Evolutionary conservation across 192 early-diverging fungal species (phyloP).

Genomic region (Pilaira anomala): DNA sequence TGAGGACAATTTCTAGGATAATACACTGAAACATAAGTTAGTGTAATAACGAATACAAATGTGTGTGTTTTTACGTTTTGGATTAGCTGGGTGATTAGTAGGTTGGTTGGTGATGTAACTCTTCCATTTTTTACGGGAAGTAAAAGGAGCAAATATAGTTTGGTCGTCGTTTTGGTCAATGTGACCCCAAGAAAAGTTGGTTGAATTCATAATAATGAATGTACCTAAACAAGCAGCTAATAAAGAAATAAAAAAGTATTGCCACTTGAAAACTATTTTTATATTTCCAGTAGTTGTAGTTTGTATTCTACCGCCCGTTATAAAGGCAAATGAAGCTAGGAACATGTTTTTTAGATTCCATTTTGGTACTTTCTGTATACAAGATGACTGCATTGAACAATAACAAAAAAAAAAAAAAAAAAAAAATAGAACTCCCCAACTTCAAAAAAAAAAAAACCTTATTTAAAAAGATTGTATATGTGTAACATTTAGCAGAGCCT

Average conservation of each 20-base stretch:
- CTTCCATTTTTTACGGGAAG: constrained; percentile 10
- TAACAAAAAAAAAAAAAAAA: too few relatives aligned
- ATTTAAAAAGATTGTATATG: too few relatives aligned
- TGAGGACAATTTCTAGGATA: constrained; percentile 43
- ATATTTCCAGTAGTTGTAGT: background rate
- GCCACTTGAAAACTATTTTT: constrained; percentile 10
- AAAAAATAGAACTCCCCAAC: too few relatives aligned
- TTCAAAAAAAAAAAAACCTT: too few relatives aligned
- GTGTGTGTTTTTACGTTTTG: constrained; percentile 6
- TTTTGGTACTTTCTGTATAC: background rate
- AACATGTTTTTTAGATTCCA: background rate
- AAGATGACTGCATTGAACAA: too few relatives aligned
- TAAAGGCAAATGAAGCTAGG: background rate
- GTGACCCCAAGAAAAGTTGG: background rate
- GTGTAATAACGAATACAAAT: too few relatives aligned
- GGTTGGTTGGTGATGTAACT: constrained; percentile 9
- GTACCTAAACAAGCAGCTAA: constrained; percentile 9
- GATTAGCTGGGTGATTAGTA: background rate
- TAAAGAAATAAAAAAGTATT: constrained; percentile 9
- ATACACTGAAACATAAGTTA: constrained; percentile 32
- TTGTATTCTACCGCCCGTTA: constrained; percentile 10
- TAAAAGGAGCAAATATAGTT: constrained; percentile 1
- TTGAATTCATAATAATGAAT: background rate
- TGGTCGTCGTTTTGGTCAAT: constrained; percentile 7
- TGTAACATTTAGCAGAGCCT: too few relatives aligned